phyloP scores from a whole-genome alignment of 139 green algal genomes.

The Dunaliella sp. region DNA sequence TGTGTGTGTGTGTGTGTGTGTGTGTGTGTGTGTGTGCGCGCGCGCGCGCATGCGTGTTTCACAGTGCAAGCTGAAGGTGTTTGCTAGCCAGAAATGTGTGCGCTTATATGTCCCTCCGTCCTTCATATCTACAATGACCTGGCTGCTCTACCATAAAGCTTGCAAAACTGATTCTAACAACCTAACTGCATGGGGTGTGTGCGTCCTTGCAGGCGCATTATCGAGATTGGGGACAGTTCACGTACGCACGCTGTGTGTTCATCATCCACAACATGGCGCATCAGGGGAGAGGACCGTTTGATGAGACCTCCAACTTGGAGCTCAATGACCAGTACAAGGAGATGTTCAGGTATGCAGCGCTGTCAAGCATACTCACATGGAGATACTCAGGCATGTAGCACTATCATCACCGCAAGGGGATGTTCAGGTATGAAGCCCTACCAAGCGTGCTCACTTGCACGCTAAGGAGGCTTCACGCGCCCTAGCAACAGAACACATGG shows the following conservation, averaged over 20 bases:
- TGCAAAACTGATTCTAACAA: too few species aligned
- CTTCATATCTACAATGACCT: not conserved
- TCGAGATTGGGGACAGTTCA: slow-evolving; percentile 90
- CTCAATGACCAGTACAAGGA: slow-evolving; percentile 76
- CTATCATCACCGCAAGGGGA: too few species aligned
- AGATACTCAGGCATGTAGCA: too few species aligned
- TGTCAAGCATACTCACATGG: too few species aligned
- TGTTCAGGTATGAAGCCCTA: too few species aligned
- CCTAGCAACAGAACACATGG: too few species aligned
- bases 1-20: not conserved
- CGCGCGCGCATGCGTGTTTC: not conserved
- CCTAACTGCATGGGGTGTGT: not conserved
- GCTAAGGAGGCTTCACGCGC: too few species aligned
- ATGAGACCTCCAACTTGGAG: slow-evolving; percentile 75
- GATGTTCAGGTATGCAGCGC: slow-evolving; percentile 45
- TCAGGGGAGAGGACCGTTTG: slow-evolving; percentile 88
- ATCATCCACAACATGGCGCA: slow-evolving; percentile 95
- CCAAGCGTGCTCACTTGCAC: too few species aligned
- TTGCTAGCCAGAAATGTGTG: too few species aligned
- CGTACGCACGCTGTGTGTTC: slow-evolving; percentile 80
- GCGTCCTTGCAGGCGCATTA: slow-evolving; percentile 86
- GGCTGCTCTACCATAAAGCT: too few species aligned
- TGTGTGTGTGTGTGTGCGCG: not conserved
- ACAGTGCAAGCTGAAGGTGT: not conserved
- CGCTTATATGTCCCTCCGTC: not conserved